A percentile compares a stretch with the other conserved stretches of the same genome.
These are phyloP conservation scores for Kwoniella pini DNA, from an alignment of 768 basidiomycete species.

Conservation along the genomic window DNA sequence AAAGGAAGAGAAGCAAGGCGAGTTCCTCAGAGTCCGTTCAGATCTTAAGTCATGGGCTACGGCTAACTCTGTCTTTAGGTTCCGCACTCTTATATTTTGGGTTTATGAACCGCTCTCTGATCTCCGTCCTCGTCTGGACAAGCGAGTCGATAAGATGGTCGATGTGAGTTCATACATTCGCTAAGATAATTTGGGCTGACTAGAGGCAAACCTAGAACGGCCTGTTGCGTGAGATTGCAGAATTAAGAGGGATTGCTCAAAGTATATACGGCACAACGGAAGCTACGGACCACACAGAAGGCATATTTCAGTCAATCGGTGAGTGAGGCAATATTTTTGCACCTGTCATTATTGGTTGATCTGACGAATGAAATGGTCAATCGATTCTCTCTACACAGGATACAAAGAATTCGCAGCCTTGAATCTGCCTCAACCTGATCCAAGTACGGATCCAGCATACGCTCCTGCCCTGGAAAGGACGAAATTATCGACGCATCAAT, in stretches of 20 bases:
- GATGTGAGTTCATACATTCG: slow-evolving; percentile 59
- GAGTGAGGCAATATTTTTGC: slow-evolving; percentile 6
- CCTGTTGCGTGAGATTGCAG: slow-evolving; percentile 73
- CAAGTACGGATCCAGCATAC: slow-evolving; percentile 55
- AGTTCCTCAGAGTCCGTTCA: not conserved
- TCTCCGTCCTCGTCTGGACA: slow-evolving; percentile 70
- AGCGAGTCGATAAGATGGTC: slow-evolving; percentile 85
- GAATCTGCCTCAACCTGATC: slow-evolving; percentile 51
- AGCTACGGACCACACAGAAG: slow-evolving; percentile 56
- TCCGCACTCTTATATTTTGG: slow-evolving; percentile 86
- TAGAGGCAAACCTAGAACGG: slow-evolving; percentile 56
- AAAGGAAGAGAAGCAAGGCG: slow-evolving; percentile 22
- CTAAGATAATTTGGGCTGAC: not conserved
- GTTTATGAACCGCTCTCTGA: slow-evolving; percentile 70
- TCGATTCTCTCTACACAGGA: slow-evolving; percentile 60
- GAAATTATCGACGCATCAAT: slow-evolving; percentile 84
- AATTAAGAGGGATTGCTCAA: slow-evolving; percentile 56
- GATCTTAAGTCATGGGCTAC: not conserved
- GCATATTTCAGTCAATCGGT: slow-evolving; percentile 96
- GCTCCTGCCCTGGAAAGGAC: slow-evolving; percentile 68
- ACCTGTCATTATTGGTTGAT: no score
- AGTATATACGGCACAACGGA: slow-evolving; percentile 38
- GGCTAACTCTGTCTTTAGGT: slow-evolving; percentile 59
- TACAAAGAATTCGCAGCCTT: slow-evolving; percentile 86
- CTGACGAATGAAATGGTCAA: not conserved